Conservation (phyloP, 169 alveolate species). For the Eimeria brunetti region DNA sequence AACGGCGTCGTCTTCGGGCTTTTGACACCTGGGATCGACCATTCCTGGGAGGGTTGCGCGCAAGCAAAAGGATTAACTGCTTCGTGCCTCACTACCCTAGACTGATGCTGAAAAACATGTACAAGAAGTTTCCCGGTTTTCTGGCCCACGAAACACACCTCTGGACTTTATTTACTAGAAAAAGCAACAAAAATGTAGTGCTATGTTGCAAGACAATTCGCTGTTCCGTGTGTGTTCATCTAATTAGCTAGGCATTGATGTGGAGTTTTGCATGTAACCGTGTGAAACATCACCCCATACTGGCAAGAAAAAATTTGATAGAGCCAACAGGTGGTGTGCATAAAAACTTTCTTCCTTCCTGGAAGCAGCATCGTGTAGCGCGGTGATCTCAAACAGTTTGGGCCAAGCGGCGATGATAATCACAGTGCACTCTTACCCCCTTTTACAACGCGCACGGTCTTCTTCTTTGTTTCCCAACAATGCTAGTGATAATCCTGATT, state of each 20-base stretch:
- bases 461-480: neutral
- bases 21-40: neutral
- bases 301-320: neutral
- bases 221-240: too few relatives aligned
- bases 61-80: neutral
- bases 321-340: too few relatives aligned
- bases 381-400: neutral
- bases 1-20: slow-evolving; percentile 7
- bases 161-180: neutral
- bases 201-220: neutral
- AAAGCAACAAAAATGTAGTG: neutral
- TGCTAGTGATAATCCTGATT: neutral
- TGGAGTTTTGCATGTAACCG: neutral
- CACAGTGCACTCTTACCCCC: neutral
- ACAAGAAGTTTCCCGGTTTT: neutral
- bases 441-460: neutral
- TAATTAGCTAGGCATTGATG: neutral
- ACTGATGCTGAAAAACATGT: neutral
- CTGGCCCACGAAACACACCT: neutral
- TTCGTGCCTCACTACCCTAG: neutral
- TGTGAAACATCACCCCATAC: neutral
- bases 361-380: neutral
- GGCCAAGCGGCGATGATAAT: neutral
- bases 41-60: neutral
- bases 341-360: neutral